These are phyloP conservation scores for Phylloporus arenicola DNA, from an alignment of 768 basidiomycete genomes.

Conservation along the genomic window DNA sequence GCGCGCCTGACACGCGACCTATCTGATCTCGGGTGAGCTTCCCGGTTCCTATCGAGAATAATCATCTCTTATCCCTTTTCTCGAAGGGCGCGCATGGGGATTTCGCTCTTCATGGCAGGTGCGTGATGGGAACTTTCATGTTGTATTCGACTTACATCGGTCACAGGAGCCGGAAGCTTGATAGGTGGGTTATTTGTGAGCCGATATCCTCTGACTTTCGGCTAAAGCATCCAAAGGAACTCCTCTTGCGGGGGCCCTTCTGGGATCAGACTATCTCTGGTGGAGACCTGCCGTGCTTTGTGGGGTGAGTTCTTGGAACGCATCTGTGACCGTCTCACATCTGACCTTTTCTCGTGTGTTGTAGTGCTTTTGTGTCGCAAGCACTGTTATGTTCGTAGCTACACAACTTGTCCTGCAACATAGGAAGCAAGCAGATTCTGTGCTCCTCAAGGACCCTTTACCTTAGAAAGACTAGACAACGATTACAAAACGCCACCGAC, in stretches of 20 bases:
- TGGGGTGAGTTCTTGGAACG: conserved; percentile 29
- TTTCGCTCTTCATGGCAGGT: conserved; percentile 47
- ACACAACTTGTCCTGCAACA: conserved; percentile 8
- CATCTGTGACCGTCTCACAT: neutral
- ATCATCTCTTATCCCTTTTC: neutral
- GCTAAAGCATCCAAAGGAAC: conserved; percentile 36
- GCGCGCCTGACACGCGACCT: conserved; percentile 38
- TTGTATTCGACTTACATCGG: neutral
- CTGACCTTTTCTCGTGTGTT: conserved; percentile 1
- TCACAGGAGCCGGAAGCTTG: conserved; percentile 22
- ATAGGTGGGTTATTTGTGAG: conserved; percentile 11
- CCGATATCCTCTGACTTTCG: conserved; percentile 6
- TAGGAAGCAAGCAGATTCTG: neutral
- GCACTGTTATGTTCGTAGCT: conserved; percentile 11
- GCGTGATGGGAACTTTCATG: conserved; percentile 5
- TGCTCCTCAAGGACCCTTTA: neutral
- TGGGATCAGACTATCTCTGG: conserved; percentile 48
- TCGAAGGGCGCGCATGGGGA: conserved; percentile 37
- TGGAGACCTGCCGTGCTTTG: conserved; percentile 51
- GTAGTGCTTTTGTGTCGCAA: conserved; percentile 15
- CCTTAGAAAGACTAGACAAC: neutral
- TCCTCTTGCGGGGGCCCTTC: conserved; percentile 52
- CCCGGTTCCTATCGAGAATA: neutral
- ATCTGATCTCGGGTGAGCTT: conserved; percentile 43
- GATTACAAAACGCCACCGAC: neutral